Conservation (phyloP, 805 yeast species). For the Yarrowia divulgata region DNA sequence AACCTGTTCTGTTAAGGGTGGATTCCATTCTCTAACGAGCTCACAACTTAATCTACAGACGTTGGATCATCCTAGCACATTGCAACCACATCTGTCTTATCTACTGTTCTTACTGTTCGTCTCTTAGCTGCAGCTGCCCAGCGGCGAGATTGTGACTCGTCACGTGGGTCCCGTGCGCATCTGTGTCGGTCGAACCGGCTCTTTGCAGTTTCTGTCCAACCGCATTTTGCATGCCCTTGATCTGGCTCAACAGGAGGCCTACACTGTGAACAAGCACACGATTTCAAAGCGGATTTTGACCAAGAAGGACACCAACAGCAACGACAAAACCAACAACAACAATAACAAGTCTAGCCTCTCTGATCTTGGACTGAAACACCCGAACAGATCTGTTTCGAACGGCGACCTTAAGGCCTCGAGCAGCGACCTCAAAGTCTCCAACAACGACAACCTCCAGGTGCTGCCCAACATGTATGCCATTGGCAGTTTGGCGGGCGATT, state of each 20-base stretch:
- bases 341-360: not conserved
- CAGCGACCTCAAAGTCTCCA: too few relatives aligned
- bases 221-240: conserved; percentile 35
- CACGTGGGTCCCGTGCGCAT: conserved; percentile 42
- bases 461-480: conserved; percentile 45
- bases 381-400: conserved; percentile 1
- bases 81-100: too few relatives aligned
- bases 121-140: conserved; percentile 40
- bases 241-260: conserved; percentile 14
- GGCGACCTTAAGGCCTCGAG: not conserved
- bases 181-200: conserved; percentile 49
- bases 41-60: too few relatives aligned
- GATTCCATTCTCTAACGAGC: too few relatives aligned
- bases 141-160: conserved; percentile 39
- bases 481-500: conserved; percentile 49
- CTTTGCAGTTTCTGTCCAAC: conserved; percentile 44
- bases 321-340: not conserved
- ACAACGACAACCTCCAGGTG: conserved; percentile 41
- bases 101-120: too few relatives aligned
- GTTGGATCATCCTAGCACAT: too few relatives aligned
- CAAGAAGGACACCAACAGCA: not conserved
- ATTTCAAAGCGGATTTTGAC: conserved; percentile 39
- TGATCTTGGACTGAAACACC: not conserved
- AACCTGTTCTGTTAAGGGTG: too few relatives aligned
- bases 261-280: conserved; percentile 40